Evolutionary conservation across 2,329 filamentous ascomycete species (phyloP).

Genomic region (Ophiostoma sp.): DNA sequence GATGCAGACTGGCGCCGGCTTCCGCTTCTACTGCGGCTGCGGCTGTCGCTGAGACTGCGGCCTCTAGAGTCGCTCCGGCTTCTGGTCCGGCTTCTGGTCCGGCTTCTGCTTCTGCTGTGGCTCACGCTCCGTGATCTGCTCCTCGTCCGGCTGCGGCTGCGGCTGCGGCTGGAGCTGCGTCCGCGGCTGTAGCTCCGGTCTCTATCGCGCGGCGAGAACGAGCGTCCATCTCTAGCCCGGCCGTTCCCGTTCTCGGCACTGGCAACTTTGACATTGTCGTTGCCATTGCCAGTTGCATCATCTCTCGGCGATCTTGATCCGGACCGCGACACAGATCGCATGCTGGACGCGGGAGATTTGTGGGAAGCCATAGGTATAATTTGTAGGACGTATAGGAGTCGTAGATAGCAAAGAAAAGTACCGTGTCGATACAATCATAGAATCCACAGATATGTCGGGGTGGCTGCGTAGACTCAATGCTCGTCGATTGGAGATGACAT

Average conservation of each 20-base stretch:
- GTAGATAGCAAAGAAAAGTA: not conserved
- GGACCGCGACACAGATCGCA: slow-evolving; percentile 21
- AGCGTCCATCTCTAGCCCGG: not conserved
- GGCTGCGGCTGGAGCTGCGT: slow-evolving; percentile 26
- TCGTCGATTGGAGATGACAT: not conserved
- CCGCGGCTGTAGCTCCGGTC: slow-evolving; percentile 31
- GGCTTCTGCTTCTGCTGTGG: slow-evolving; percentile 30
- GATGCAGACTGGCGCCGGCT: slow-evolving; percentile 31
- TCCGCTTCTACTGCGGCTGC: slow-evolving; percentile 26
- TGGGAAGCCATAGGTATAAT: slow-evolving; percentile 17
- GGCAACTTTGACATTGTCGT: not conserved
- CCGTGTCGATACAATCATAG: not conserved
- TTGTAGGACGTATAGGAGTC: not conserved
- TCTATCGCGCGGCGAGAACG: slow-evolving; percentile 4
- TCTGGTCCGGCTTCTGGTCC: slow-evolving; percentile 32
- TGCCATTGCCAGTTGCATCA: not conserved
- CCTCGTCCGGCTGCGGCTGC: slow-evolving; percentile 22
- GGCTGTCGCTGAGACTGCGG: slow-evolving; percentile 12
- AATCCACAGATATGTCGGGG: too few relatives aligned
- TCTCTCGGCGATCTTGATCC: slow-evolving; percentile 9
- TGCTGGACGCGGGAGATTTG: slow-evolving; percentile 18
- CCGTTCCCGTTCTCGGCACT: not conserved
- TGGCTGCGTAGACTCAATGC: not conserved
- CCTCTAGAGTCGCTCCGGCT: slow-evolving; percentile 13
- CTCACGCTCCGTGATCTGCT: slow-evolving; percentile 20